Evolutionary conservation across 495 filamentous ascomycete species (phyloP).

Genomic region (Penicillium cataractarum): DNA sequence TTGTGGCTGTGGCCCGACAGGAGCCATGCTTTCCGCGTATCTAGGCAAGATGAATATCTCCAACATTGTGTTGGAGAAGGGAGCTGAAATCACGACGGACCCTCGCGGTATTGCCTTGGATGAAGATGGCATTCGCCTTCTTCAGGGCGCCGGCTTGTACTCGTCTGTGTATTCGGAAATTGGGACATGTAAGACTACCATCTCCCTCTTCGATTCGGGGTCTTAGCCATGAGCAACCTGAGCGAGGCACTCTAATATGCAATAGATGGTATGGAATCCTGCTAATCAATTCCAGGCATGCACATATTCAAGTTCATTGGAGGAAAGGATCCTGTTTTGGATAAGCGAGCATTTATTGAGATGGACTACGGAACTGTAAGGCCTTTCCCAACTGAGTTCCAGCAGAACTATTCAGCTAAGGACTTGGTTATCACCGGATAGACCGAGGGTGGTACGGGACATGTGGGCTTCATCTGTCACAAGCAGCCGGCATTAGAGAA

Average conservation of each 20-base stretch:
- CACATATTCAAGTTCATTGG: constrained; percentile 35
- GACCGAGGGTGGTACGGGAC: constrained; percentile 39
- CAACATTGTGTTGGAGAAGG: constrained; percentile 47
- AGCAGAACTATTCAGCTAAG: neutral
- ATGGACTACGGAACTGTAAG: constrained; percentile 36
- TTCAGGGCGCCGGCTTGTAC: constrained; percentile 49
- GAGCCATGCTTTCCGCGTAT: constrained; percentile 40
- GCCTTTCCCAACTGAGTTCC: neutral
- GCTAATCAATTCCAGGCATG: constrained; percentile 26
- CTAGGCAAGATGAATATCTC: constrained; percentile 30
- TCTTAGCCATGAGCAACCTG: neutral
- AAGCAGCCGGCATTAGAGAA: constrained; percentile 33
- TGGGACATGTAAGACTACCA: constrained; percentile 29
- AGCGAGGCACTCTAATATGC: neutral
- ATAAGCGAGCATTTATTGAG: constrained; percentile 28
- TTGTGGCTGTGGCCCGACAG: constrained; percentile 42
- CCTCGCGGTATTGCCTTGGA: constrained; percentile 54
- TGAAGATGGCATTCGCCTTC: constrained; percentile 51
- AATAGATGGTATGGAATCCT: too few species aligned
- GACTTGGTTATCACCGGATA: constrained; percentile 3
- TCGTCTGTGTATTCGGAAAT: constrained; percentile 38
- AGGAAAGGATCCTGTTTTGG: constrained; percentile 26
- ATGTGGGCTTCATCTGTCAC: constrained; percentile 42
- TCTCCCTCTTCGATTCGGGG: too few species aligned
- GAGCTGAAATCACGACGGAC: constrained; percentile 48